Evolutionary conservation across 1,139 yeast genomes (phyloP).

Genomic region (Candida mesenterica): DNA sequence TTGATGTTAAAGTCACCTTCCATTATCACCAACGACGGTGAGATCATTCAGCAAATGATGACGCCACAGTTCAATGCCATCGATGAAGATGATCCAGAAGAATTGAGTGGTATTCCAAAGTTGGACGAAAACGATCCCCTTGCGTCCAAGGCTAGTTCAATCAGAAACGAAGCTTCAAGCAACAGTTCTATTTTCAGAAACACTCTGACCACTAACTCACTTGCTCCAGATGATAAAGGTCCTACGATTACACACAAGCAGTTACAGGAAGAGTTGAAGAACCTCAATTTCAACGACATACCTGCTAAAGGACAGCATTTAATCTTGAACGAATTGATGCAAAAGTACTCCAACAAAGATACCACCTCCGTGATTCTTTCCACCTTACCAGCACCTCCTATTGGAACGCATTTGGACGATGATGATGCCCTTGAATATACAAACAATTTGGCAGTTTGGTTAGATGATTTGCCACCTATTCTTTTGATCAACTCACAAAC

Average conservation of each 20-base stretch:
- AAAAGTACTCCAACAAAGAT: constrained; percentile 49
- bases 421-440: constrained; percentile 73
- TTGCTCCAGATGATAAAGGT: constrained; percentile 2
- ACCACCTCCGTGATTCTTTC: constrained; percentile 75
- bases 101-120: constrained; percentile 5
- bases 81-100: constrained; percentile 25
- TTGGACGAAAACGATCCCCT: constrained; percentile 4
- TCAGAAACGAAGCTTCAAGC: constrained; percentile 1
- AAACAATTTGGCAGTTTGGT: constrained; percentile 75
- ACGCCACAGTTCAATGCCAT: constrained; percentile 36
- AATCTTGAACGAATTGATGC: constrained; percentile 83
- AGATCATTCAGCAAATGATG: constrained; percentile 35
- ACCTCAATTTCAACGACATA: constrained; percentile 69
- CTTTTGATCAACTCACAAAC: constrained; percentile 85
- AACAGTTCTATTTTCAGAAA: constrained; percentile 1
- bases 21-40: constrained; percentile 39
- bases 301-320: constrained; percentile 92
- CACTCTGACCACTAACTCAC: neutral
- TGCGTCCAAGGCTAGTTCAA: constrained; percentile 1
- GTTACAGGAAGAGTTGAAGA: constrained; percentile 39
- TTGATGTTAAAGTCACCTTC: constrained; percentile 25
- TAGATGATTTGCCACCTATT: constrained; percentile 77
- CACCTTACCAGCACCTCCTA: constrained; percentile 83
- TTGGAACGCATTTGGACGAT: constrained; percentile 74
- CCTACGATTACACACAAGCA: constrained; percentile 33